Conservation (phyloP, 1,284 basidiomycete genomes). For the Pterulicium gracile region DNA sequence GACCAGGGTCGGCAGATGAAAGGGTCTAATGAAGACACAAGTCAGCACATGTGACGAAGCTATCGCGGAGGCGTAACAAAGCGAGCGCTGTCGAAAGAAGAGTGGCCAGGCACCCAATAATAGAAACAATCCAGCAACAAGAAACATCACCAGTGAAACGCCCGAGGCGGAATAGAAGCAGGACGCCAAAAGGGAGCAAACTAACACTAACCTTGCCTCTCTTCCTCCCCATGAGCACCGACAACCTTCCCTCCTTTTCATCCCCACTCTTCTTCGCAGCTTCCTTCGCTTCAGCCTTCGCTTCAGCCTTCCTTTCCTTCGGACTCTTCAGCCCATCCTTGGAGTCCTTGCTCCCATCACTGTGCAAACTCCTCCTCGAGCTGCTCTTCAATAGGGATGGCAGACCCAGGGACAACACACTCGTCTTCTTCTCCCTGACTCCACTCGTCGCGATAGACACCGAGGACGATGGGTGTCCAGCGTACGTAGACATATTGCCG, state of each 20-base stretch:
- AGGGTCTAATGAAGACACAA: conserved; percentile 58
- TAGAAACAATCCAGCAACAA: no score
- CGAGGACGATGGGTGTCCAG: neutral
- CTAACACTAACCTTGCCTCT: conserved; percentile 72
- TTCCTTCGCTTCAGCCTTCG: no score
- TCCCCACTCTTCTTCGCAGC: conserved; percentile 28
- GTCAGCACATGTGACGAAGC: no score
- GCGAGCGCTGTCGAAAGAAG: no score
- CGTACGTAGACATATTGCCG: conserved; percentile 33
- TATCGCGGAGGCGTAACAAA: no score
- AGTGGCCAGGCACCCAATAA: no score
- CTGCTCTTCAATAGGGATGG: conserved; percentile 73
- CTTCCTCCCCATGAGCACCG: conserved; percentile 80
- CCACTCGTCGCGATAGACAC: conserved; percentile 43
- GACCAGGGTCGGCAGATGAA: conserved; percentile 74
- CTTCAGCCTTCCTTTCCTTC: conserved; percentile 31
- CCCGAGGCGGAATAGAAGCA: neutral
- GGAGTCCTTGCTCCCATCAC: conserved; percentile 54
- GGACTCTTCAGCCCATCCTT: conserved; percentile 32
- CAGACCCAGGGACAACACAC: conserved; percentile 64
- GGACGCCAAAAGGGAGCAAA: conserved; percentile 8
- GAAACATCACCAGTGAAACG: neutral
- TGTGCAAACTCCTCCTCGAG: conserved; percentile 70
- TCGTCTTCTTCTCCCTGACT: conserved; percentile 63
- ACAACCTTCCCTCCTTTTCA: conserved; percentile 70